Evolutionary conservation across 1,284 basidiomycete genomes (phyloP).

Genomic region (Ganoderma boninense): DNA sequence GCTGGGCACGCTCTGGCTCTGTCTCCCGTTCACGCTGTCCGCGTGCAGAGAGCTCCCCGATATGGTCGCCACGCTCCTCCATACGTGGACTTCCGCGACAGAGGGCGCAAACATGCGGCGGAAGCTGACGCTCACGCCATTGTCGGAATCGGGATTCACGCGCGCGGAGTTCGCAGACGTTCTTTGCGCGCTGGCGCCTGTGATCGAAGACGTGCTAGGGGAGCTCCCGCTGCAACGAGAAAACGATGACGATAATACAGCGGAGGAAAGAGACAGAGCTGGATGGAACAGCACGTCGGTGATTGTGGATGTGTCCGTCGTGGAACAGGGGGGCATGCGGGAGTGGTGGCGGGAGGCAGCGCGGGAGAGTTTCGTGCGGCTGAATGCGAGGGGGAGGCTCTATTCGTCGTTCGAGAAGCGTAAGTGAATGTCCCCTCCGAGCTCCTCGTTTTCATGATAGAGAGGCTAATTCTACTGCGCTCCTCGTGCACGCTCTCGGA

Average conservation of each 20-base stretch:
- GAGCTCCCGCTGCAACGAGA: too few species aligned
- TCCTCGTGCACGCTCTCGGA: not conserved
- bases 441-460: too few species aligned
- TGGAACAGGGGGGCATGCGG: not conserved
- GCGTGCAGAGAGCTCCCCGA: conserved; percentile 1
- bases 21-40: not conserved
- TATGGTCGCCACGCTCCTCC: not conserved
- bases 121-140: not conserved
- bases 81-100: not conserved
- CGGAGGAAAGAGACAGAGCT: not conserved
- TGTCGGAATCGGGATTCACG: not conserved
- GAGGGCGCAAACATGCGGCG: not conserved
- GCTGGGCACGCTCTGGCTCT: not conserved
- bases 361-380: not conserved
- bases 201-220: not conserved
- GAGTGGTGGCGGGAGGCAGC: conserved; percentile 4
- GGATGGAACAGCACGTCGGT: not conserved
- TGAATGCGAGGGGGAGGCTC: not conserved
- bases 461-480: not conserved
- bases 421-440: too few species aligned
- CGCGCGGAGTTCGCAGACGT: not conserved
- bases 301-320: not conserved
- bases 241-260: not conserved
- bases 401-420: not conserved
- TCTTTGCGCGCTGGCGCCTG: not conserved